Percentiles rank a stretch among this genome's conserved stretches.
Conservation (phyloP, 2,329 filamentous ascomycete genomes). For the Helminthosporium solani region DNA sequence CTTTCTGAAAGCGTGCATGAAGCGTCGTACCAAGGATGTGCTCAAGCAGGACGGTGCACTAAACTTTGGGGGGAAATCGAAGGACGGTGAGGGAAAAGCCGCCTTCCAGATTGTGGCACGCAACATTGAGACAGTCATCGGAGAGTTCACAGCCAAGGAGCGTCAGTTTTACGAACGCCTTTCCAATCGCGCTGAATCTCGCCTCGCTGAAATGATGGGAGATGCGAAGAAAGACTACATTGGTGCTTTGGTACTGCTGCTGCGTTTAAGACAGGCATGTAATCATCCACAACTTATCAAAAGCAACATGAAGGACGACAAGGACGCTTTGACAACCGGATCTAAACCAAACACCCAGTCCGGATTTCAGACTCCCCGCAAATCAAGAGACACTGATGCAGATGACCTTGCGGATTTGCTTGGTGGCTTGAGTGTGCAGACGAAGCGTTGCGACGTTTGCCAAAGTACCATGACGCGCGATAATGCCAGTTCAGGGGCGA, state of each 20-base stretch:
- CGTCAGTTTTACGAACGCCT: constrained; percentile 82
- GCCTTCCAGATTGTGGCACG: constrained; percentile 91
- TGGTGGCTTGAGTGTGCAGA: constrained; percentile 75
- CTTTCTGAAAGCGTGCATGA: constrained; percentile 92
- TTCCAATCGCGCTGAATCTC: constrained; percentile 80
- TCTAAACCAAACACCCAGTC: constrained; percentile 45
- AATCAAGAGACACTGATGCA: constrained; percentile 61
- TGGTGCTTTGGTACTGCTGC: constrained; percentile 86
- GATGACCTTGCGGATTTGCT: constrained; percentile 86
- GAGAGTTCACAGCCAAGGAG: constrained; percentile 77
- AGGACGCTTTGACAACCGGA: constrained; percentile 74
- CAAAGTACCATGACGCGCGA: constrained; percentile 64
- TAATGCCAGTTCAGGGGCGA: constrained; percentile 55
- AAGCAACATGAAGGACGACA: constrained; percentile 81
- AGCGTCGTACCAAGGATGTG: constrained; percentile 97
- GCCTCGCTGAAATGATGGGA: constrained; percentile 85
- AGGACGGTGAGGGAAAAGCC: constrained; percentile 57
- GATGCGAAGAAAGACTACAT: constrained; percentile 82
- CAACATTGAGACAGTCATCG: constrained; percentile 77
- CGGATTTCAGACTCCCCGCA: constrained; percentile 37
- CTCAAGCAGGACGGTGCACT: constrained; percentile 82
- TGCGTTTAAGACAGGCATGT: constrained; percentile 88
- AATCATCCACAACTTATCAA: constrained; percentile 90
- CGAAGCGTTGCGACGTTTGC: constrained; percentile 82
- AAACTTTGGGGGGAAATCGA: constrained; percentile 69